Conservation (phyloP, 768 basidiomycete genomes). For the Sutorius australiensis region DNA sequence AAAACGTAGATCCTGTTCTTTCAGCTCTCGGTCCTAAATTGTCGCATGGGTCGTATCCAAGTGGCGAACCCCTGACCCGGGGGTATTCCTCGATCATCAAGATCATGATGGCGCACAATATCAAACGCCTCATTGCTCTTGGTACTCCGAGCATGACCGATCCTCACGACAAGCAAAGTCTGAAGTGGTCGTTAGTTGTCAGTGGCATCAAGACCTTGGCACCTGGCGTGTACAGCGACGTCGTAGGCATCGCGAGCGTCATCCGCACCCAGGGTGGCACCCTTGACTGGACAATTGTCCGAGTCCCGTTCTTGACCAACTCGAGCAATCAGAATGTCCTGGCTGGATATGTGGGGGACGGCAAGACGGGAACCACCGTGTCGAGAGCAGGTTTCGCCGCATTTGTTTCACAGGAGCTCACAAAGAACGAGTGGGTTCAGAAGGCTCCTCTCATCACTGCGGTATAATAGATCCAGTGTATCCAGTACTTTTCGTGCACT, state of each 20-base stretch:
- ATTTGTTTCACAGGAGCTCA: slow-evolving; percentile 57
- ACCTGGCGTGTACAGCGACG: slow-evolving; percentile 59
- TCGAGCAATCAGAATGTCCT: slow-evolving; percentile 42
- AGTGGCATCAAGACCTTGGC: slow-evolving; percentile 37
- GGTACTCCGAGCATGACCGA: slow-evolving; percentile 67
- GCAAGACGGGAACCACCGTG: slow-evolving; percentile 45
- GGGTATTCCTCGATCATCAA: slow-evolving; percentile 56
- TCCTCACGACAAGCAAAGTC: slow-evolving; percentile 52
- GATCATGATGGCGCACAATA: slow-evolving; percentile 47
- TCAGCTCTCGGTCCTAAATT: slow-evolving; percentile 58
- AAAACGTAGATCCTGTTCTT: slow-evolving; percentile 58
- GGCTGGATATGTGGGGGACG: slow-evolving; percentile 69
- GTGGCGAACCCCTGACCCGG: slow-evolving; percentile 55
- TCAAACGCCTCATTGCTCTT: slow-evolving; percentile 61
- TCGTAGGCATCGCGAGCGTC: slow-evolving; percentile 59
- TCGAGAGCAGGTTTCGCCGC: slow-evolving; percentile 56
- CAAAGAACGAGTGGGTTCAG: slow-evolving; percentile 56
- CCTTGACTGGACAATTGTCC: slow-evolving; percentile 65
- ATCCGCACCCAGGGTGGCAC: slow-evolving; percentile 46
- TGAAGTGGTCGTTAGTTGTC: slow-evolving; percentile 39
- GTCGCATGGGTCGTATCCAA: slow-evolving; percentile 40
- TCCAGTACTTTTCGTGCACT: neutral
- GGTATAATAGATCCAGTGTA: neutral
- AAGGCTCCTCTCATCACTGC: slow-evolving; percentile 33
- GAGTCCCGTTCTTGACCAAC: slow-evolving; percentile 62